Evolutionary conservation across 2,329 filamentous ascomycete species (phyloP).

Genomic region (Dactylellina cionopaga): DNA sequence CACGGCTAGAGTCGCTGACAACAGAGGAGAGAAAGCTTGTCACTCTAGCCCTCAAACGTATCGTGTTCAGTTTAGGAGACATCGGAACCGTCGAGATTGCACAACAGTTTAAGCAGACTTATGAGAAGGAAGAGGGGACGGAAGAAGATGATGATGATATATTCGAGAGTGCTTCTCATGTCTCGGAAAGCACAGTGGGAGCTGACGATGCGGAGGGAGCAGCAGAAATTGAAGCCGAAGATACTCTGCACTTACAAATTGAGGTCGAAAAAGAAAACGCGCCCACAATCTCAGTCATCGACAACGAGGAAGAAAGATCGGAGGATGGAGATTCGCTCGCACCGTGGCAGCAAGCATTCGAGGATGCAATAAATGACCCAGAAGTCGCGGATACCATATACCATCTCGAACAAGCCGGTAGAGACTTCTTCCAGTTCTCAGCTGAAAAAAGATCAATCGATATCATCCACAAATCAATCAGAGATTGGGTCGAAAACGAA

Average conservation of each 20-base stretch:
- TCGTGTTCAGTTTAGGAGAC: conserved; percentile 38
- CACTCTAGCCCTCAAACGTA: conserved; percentile 38
- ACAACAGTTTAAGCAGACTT: conserved; percentile 42
- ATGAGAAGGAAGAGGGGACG: conserved; percentile 16
- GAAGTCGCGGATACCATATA: conserved; percentile 50
- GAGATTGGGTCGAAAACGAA: conserved; percentile 51
- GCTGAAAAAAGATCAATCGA: conserved; percentile 39
- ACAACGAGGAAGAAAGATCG: not conserved
- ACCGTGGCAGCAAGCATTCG: conserved; percentile 17
- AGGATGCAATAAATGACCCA: conserved; percentile 36
- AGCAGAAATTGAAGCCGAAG: not conserved
- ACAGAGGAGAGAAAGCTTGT: conserved; percentile 45
- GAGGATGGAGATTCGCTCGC: conserved; percentile 6
- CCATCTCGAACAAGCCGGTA: conserved; percentile 46
- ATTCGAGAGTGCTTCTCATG: conserved; percentile 19
- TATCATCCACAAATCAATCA: conserved; percentile 49
- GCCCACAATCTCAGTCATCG: conserved; percentile 27
- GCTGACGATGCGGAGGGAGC: not conserved
- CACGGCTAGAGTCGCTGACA: conserved; percentile 34
- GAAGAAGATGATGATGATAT: conserved; percentile 13
- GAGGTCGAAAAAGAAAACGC: conserved; percentile 3
- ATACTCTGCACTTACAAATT: not conserved
- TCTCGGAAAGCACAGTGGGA: not conserved
- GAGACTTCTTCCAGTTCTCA: conserved; percentile 50
- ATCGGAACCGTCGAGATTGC: conserved; percentile 49